Evolutionary conservation across 495 filamentous ascomycete species (phyloP).

Genomic region (Lasiosphaeria hispida): DNA sequence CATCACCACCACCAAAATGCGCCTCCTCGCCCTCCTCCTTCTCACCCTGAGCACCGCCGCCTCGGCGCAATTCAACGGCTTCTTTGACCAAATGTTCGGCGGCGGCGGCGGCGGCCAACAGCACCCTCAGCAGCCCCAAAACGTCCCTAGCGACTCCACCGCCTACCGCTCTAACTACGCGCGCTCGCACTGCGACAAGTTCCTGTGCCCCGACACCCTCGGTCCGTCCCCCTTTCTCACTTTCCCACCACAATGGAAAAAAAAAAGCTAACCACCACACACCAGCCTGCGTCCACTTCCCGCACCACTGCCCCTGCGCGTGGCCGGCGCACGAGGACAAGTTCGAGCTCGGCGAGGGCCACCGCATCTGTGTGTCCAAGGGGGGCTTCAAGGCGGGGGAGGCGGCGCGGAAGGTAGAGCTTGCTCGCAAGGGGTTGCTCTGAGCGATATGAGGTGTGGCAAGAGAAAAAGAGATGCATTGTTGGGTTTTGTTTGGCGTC

Average conservation of each 20-base stretch:
- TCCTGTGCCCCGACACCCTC: constrained; percentile 87
- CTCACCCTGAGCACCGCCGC: constrained; percentile 31
- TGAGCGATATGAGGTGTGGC: constrained; percentile 37
- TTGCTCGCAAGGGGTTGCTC: constrained; percentile 79
- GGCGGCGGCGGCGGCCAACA: constrained; percentile 33
- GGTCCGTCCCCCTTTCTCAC: constrained; percentile 32
- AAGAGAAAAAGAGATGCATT: neutral
- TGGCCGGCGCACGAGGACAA: constrained; percentile 83
- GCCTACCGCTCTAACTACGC: constrained; percentile 75
- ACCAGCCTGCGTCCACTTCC: constrained; percentile 80
- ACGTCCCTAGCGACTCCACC: constrained; percentile 71
- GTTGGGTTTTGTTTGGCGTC: too few relatives aligned
- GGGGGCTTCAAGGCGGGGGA: constrained; percentile 77
- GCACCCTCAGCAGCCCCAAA: constrained; percentile 62
- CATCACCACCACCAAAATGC: constrained; percentile 26
- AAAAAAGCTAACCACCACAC: neutral
- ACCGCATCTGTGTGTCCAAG: constrained; percentile 74
- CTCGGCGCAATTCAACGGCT: constrained; percentile 66
- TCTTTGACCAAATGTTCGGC: constrained; percentile 79
- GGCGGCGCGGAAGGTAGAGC: constrained; percentile 72
- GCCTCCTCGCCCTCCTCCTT: constrained; percentile 30
- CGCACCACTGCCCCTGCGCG: constrained; percentile 89
- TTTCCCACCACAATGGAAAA: neutral
- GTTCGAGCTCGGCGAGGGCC: constrained; percentile 79
- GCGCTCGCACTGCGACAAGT: constrained; percentile 72